Evolutionary conservation across 768 basidiomycete species (phyloP).

Genomic region (Amanita exitialis): DNA sequence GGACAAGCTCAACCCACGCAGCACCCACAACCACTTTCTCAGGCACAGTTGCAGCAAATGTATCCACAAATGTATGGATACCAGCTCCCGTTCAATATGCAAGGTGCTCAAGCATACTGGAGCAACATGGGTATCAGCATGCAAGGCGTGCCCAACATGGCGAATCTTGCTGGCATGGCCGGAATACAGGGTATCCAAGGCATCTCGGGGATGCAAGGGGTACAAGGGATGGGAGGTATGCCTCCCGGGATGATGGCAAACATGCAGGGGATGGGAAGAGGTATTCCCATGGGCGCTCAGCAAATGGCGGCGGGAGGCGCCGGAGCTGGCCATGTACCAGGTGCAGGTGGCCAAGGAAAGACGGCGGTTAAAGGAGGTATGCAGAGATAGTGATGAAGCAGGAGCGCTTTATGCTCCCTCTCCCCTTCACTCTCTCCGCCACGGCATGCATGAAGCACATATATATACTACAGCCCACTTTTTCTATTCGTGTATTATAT

Average conservation of each 20-base stretch:
- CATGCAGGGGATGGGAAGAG: constrained; percentile 7
- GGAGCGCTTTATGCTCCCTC: background rate
- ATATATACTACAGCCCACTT: background rate
- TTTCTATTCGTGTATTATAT: constrained; percentile 4
- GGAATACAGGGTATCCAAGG: background rate
- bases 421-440: background rate
- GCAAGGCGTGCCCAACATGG: background rate
- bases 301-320: constrained; percentile 1
- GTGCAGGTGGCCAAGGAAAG: constrained; percentile 1
- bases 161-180: background rate
- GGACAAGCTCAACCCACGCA: constrained; percentile 1
- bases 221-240: constrained; percentile 7
- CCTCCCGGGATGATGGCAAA: constrained; percentile 2
- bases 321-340: background rate
- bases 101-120: constrained; percentile 1
- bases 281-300: constrained; percentile 7
- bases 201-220: background rate
- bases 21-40: constrained; percentile 10
- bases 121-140: background rate
- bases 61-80: constrained; percentile 10
- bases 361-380: constrained; percentile 2
- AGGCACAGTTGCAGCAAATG: constrained; percentile 11
- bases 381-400: background rate
- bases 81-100: constrained; percentile 3
- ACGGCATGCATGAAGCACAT: background rate